phyloP scores from a whole-genome alignment of 2,329 filamentous ascomycete species.

The Dothideomycetidae sp. region DNA sequence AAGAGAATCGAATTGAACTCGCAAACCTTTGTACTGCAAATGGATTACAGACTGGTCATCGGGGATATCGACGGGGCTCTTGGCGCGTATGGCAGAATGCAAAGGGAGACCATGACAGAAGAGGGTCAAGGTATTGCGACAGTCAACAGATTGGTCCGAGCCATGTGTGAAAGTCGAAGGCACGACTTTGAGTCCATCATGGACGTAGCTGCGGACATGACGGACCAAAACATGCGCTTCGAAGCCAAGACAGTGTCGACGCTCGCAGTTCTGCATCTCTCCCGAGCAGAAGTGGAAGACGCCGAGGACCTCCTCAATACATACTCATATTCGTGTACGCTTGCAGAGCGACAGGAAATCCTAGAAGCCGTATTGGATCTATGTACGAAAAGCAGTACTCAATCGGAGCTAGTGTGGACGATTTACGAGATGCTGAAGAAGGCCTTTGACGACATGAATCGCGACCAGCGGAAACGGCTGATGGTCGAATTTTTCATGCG shows the following conservation, averaged over 20 bases:
- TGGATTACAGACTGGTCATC: constrained; percentile 61
- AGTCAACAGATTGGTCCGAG: constrained; percentile 58
- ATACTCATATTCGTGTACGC: constrained; percentile 55
- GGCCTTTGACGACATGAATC: constrained; percentile 49
- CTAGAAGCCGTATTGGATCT: constrained; percentile 53
- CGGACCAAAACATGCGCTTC: constrained; percentile 54
- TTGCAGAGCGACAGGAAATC: constrained; percentile 53
- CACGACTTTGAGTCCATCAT: constrained; percentile 58
- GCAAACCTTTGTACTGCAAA: constrained; percentile 56
- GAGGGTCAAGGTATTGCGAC: constrained; percentile 44
- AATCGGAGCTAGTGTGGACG: constrained; percentile 49
- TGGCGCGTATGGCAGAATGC: constrained; percentile 49
- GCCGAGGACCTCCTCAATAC: constrained; percentile 70
- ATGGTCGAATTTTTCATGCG: constrained; percentile 87
- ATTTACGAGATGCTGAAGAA: constrained; percentile 43
- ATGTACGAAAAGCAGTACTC: constrained; percentile 48
- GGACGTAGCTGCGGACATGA: constrained; percentile 57
- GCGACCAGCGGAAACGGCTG: constrained; percentile 50
- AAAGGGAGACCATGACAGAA: constrained; percentile 40
- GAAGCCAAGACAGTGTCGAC: constrained; percentile 60
- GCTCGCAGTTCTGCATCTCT: constrained; percentile 60
- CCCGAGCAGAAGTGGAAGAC: constrained; percentile 62
- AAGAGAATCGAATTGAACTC: constrained; percentile 53
- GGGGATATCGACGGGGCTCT: constrained; percentile 58
- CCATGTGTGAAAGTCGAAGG: constrained; percentile 46